phyloP scores from a whole-genome alignment of 495 filamentous ascomycete genomes.

The Xylaria intraflava region DNA sequence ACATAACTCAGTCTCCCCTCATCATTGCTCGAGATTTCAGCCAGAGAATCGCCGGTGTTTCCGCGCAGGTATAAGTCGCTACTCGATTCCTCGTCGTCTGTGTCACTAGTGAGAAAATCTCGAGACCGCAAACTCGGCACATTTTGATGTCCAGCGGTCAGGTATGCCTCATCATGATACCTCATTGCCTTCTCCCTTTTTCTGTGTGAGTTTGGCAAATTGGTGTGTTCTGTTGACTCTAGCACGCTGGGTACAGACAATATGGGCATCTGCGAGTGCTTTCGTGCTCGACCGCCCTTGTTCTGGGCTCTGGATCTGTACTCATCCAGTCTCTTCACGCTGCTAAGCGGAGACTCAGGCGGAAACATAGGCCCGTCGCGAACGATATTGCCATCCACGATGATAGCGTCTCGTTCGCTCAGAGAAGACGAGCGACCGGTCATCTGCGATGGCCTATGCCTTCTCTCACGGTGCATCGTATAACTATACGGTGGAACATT shows the following conservation, averaged over 20 bases:
- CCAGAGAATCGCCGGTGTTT: not conserved
- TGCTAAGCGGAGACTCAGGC: not conserved
- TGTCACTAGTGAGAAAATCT: not conserved
- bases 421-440: not conserved
- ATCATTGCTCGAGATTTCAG: not conserved
- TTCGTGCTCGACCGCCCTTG: not conserved
- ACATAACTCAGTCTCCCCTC: conserved; percentile 9
- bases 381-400: not conserved
- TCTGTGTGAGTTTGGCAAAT: not conserved
- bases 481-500: not conserved
- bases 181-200: not conserved
- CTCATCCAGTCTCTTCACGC: not conserved
- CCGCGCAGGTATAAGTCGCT: not conserved
- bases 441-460: not conserved
- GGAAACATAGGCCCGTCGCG: not conserved
- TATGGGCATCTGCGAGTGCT: not conserved
- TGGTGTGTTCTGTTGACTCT: not conserved
- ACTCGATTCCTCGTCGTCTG: not conserved
- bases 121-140: not conserved
- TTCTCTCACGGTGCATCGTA: not conserved
- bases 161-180: not conserved
- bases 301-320: not conserved
- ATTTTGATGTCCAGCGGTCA: not conserved
- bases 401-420: not conserved
- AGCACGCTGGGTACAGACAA: not conserved